phyloP scores from a whole-genome alignment of 495 filamentous ascomycete species.

The Cladorrhinum samala region DNA sequence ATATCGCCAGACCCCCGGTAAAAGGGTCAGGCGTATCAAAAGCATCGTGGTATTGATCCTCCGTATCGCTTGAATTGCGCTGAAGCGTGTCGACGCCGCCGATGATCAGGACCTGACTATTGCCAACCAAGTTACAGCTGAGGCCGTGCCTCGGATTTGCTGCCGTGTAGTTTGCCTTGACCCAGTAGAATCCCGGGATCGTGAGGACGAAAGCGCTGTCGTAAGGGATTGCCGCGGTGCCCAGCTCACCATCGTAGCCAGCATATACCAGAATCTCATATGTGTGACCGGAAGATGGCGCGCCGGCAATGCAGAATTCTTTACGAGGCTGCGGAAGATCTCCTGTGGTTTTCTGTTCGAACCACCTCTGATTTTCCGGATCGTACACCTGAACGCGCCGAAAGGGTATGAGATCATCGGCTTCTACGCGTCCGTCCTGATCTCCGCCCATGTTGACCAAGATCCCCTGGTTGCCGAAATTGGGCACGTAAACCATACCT shows the following conservation, averaged over 20 bases:
- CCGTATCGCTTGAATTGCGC: not conserved
- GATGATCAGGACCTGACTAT: slow-evolving; percentile 20
- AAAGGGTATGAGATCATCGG: slow-evolving; percentile 7
- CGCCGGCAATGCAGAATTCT: slow-evolving; percentile 21
- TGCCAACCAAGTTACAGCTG: slow-evolving; percentile 19
- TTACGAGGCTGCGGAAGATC: slow-evolving; percentile 7
- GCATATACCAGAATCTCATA: slow-evolving; percentile 25
- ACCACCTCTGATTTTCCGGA: slow-evolving; percentile 7
- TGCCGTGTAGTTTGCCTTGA: slow-evolving; percentile 16
- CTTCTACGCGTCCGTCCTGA: not conserved
- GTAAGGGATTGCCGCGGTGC: slow-evolving; percentile 9
- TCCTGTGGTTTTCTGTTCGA: slow-evolving; percentile 17
- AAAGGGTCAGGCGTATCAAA: slow-evolving; percentile 22
- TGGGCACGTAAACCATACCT: slow-evolving; percentile 16
- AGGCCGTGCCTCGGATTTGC: slow-evolving; percentile 15
- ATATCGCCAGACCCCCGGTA: slow-evolving; percentile 15
- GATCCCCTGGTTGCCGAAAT: slow-evolving; percentile 18
- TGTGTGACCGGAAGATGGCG: slow-evolving; percentile 17
- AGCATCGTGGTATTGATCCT: slow-evolving; percentile 2
- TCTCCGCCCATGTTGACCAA: slow-evolving; percentile 17
- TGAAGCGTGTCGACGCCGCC: slow-evolving; percentile 21
- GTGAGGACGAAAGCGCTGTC: slow-evolving; percentile 24
- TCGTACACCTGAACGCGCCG: slow-evolving; percentile 16
- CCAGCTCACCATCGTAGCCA: slow-evolving; percentile 17
- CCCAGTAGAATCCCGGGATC: slow-evolving; percentile 22